A percentile compares a stretch with the other conserved stretches of the same genome.
These are phyloP conservation scores for Macrophomina tecta DNA, from an alignment of 2,329 filamentous ascomycete species.

Conservation along the genomic window DNA sequence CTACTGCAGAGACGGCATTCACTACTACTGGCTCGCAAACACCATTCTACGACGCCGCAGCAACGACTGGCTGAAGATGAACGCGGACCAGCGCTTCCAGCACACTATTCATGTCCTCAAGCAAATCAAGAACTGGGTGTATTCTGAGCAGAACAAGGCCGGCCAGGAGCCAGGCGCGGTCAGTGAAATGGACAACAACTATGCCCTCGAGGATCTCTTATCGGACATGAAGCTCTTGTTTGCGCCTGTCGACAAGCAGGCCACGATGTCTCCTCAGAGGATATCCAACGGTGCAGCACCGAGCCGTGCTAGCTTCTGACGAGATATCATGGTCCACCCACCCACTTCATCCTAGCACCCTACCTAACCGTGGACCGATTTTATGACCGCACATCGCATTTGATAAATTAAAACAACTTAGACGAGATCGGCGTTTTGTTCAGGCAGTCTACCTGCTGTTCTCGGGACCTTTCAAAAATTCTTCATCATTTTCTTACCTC, in stretches of 20 bases:
- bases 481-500: conserved; percentile 34
- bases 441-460: conserved; percentile 29
- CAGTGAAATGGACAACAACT: conserved; percentile 71
- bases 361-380: background rate
- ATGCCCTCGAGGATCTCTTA: conserved; percentile 67
- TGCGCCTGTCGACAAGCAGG: conserved; percentile 57
- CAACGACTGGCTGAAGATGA: conserved; percentile 58
- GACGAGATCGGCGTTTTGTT: conserved; percentile 29
- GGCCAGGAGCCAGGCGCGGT: conserved; percentile 73
- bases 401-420: conserved; percentile 30
- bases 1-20: conserved; percentile 73
- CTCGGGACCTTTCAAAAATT: conserved; percentile 26
- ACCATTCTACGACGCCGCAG: conserved; percentile 46
- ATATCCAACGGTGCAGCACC: conserved; percentile 3
- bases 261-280: conserved; percentile 27
- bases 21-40: conserved; percentile 75
- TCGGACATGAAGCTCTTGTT: conserved; percentile 76
- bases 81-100: conserved; percentile 65
- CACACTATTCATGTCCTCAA: conserved; percentile 68
- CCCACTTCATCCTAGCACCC: conserved; percentile 2
- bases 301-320: conserved; percentile 12
- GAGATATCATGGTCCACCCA: conserved; percentile 13
- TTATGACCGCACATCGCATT: conserved; percentile 21
- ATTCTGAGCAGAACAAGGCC: conserved; percentile 67
- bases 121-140: conserved; percentile 65